A percentile compares a stretch with the other conserved stretches of the same genome.
phyloP scores from a whole-genome alignment of 495 filamentous ascomycete genomes.

The Parathielavia hyrcaniae region DNA sequence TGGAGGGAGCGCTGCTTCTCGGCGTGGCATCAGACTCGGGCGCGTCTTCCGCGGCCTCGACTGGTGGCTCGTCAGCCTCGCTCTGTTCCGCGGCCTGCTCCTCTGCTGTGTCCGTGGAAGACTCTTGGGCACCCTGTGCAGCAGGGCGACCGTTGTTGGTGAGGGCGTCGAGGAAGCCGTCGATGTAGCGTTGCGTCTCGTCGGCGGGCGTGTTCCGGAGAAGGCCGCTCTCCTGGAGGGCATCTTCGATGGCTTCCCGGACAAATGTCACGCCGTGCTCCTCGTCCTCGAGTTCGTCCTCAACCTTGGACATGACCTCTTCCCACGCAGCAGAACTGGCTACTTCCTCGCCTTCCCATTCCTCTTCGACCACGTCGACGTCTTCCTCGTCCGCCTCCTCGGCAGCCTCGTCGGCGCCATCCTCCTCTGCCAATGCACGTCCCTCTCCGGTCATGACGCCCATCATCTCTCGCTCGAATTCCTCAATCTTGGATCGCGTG shows the following conservation, averaged over 20 bases:
- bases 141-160: constrained; percentile 19
- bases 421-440: constrained; percentile 1
- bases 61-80: neutral
- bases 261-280: constrained; percentile 42
- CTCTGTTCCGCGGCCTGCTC: constrained; percentile 10
- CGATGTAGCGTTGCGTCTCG: constrained; percentile 36
- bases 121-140: neutral
- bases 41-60: neutral
- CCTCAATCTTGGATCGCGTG: constrained; percentile 54
- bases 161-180: constrained; percentile 38
- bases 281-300: constrained; percentile 50
- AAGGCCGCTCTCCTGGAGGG: constrained; percentile 40
- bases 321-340: constrained; percentile 42
- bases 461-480: constrained; percentile 59
- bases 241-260: constrained; percentile 41
- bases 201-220: constrained; percentile 31
- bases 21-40: constrained; percentile 2
- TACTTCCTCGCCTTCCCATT: constrained; percentile 23
- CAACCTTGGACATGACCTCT: constrained; percentile 48
- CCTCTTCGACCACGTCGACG: constrained; percentile 26
- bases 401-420: constrained; percentile 1
- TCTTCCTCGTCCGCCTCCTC: constrained; percentile 18
- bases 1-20: neutral
- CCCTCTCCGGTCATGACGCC: constrained; percentile 32
- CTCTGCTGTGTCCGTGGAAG: constrained; percentile 6